Evolutionary conservation across 805 yeast species (phyloP).

Genomic region (Candida dajiaensis): DNA sequence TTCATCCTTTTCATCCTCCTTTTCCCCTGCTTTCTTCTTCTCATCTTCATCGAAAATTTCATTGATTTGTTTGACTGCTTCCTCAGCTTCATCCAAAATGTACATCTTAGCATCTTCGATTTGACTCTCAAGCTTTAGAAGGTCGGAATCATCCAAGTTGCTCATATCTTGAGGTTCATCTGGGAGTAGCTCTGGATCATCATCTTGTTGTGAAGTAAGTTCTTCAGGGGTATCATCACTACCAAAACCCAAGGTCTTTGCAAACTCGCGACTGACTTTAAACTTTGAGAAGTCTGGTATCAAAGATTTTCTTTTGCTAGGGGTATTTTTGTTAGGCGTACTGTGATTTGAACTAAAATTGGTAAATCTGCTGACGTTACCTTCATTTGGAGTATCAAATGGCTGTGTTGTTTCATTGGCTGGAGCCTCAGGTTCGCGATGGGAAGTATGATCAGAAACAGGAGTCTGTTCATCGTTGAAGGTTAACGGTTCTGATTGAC

Average conservation of each 20-base stretch:
- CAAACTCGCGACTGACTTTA: constrained; percentile 30
- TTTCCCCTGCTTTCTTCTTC: constrained; percentile 5
- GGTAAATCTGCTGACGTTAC: constrained; percentile 7
- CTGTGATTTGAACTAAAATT: constrained; percentile 2
- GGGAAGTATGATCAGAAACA: not conserved
- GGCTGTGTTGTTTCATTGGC: not conserved
- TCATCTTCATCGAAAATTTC: constrained; percentile 13
- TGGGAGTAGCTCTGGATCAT: constrained; percentile 5
- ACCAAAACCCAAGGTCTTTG: constrained; percentile 28
- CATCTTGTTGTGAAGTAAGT: not conserved
- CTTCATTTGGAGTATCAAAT: constrained; percentile 12
- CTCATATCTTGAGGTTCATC: constrained; percentile 7
- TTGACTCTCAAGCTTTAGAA: constrained; percentile 19
- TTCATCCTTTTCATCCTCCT: constrained; percentile 9
- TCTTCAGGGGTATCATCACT: constrained; percentile 1
- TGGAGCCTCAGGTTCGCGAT: not conserved
- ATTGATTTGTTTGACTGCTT: constrained; percentile 21
- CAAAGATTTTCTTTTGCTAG: constrained; percentile 18
- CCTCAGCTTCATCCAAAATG: constrained; percentile 24
- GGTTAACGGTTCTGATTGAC: not conserved
- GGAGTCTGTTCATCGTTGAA: not conserved
- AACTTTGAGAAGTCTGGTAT: constrained; percentile 28
- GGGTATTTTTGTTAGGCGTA: not conserved
- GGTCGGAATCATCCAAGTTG: constrained; percentile 11
- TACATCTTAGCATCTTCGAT: constrained; percentile 18